Evolutionary conservation across 306 rosid genomes (phyloP).

Genomic region (Morella rubra): DNA sequence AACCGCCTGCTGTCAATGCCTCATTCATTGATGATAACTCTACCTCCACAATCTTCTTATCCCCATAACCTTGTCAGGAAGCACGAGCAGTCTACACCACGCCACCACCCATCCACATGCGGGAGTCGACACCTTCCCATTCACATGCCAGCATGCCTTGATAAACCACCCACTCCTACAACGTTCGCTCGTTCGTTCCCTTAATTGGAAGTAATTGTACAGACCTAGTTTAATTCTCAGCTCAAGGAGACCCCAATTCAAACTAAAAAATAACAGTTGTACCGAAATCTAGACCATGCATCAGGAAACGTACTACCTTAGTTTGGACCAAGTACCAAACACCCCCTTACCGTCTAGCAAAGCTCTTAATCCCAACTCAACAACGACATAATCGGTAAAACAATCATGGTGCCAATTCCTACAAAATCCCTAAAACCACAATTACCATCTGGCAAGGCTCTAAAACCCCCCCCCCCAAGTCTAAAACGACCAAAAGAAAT

Average conservation of each 20-base stretch:
- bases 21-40: background rate
- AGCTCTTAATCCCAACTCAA: background rate
- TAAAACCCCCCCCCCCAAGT: background rate
- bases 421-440: background rate
- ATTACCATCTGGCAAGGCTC: background rate
- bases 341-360: background rate
- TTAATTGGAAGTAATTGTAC: too few species aligned
- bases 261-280: background rate
- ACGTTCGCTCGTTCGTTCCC: background rate
- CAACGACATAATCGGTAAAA: background rate
- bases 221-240: background rate
- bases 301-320: background rate
- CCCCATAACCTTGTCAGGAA: background rate
- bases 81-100: conserved; percentile 6
- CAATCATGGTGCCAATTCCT: background rate
- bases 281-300: background rate
- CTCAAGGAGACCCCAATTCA: background rate
- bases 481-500: background rate
- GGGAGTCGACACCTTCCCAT: background rate
- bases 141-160: background rate
- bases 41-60: conserved; percentile 7
- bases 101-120: too few species aligned
- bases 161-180: background rate
- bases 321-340: background rate
- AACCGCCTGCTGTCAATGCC: background rate